Evolutionary conservation across 2,329 filamentous ascomycete species (phyloP).

Genomic region (Pseudocercospora ulei): DNA sequence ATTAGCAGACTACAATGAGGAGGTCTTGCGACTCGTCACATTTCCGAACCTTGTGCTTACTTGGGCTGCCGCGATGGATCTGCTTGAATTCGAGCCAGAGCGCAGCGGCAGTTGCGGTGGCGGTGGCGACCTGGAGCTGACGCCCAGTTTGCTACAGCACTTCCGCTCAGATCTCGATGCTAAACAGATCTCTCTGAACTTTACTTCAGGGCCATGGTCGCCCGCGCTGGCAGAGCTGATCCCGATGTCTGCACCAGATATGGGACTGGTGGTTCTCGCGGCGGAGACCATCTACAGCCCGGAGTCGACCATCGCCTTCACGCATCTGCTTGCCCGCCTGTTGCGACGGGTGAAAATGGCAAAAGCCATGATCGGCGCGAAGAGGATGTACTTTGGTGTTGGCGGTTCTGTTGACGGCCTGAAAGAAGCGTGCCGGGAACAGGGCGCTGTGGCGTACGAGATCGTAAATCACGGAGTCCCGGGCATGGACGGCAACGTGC

Average conservation of each 20-base stretch:
- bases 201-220: slow-evolving; percentile 69
- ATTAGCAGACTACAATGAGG: slow-evolving; percentile 69
- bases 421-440: slow-evolving; percentile 38
- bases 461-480: slow-evolving; percentile 42
- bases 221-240: slow-evolving; percentile 52
- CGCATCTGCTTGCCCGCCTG: slow-evolving; percentile 54
- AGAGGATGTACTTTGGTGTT: slow-evolving; percentile 74
- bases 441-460: slow-evolving; percentile 41
- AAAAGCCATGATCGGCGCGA: slow-evolving; percentile 61
- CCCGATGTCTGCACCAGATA: slow-evolving; percentile 32
- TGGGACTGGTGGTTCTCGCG: slow-evolving; percentile 52
- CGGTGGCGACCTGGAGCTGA: slow-evolving; percentile 55
- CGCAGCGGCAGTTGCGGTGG: slow-evolving; percentile 24
- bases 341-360: slow-evolving; percentile 47
- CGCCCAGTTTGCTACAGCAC: slow-evolving; percentile 47
- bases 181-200: slow-evolving; percentile 49
- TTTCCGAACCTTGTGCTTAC: slow-evolving; percentile 66
- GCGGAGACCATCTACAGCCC: slow-evolving; percentile 80
- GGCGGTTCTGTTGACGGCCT: slow-evolving; percentile 74
- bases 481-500: slow-evolving; percentile 39
- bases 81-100: slow-evolving; percentile 9
- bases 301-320: slow-evolving; percentile 58
- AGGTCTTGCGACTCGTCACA: slow-evolving; percentile 67
- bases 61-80: slow-evolving; percentile 41
- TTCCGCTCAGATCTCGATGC: slow-evolving; percentile 50